phyloP scores from a whole-genome alignment of 306 rosid genomes.

The Ammopiptanthus mongolicus region DNA sequence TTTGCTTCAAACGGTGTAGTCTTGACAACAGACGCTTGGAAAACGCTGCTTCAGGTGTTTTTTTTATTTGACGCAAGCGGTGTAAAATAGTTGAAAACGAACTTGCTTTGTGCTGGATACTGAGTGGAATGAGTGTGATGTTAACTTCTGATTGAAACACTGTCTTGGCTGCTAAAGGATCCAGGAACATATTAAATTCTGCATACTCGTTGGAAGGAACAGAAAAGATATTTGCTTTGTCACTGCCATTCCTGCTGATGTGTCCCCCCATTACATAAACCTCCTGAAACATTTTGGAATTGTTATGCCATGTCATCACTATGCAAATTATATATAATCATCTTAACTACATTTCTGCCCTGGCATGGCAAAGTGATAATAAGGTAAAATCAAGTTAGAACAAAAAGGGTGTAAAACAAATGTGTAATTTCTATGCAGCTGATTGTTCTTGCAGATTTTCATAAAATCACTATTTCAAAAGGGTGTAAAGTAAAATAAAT shows the following conservation, averaged over 20 bases:
- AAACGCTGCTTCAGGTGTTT: constrained; percentile 65
- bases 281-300: constrained; percentile 44
- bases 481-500: background rate
- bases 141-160: constrained; percentile 55
- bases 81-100: constrained; percentile 40
- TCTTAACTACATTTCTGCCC: background rate
- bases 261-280: constrained; percentile 86
- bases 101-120: constrained; percentile 48
- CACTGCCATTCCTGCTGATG: constrained; percentile 30
- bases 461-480: background rate
- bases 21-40: constrained; percentile 37
- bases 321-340: background rate
- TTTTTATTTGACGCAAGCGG: constrained; percentile 13
- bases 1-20: constrained; percentile 46
- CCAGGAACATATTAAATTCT: constrained; percentile 86
- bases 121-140: constrained; percentile 71
- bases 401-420: too few relatives aligned
- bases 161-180: constrained; percentile 73
- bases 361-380: too few relatives aligned
- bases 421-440: too few relatives aligned
- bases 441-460: background rate
- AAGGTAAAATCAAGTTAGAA: too few relatives aligned
- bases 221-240: constrained; percentile 73
- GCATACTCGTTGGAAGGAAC: constrained; percentile 68
- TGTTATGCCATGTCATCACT: background rate